Percentiles rank a stretch among this genome's conserved stretches.
These are phyloP conservation scores for Cladosporium sp. DNA, from an alignment of 2,329 filamentous ascomycete genomes.

Conservation along the genomic window DNA sequence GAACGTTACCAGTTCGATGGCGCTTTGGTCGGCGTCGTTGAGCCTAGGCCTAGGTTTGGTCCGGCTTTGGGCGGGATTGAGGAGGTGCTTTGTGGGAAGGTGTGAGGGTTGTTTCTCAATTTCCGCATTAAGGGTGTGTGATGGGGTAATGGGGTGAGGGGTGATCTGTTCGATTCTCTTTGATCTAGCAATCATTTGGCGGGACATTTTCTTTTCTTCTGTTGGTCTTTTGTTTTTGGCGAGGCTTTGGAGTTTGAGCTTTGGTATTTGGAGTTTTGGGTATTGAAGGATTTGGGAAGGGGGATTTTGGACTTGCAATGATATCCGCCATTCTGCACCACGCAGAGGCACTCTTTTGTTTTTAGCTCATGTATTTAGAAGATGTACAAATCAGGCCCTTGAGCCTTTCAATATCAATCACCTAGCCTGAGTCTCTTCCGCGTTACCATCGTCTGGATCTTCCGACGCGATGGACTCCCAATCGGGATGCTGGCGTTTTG, in stretches of 20 bases:
- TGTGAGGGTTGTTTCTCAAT: too few relatives aligned
- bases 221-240: neutral
- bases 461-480: neutral
- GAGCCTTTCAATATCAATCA: neutral
- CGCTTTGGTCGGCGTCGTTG: slow-evolving; percentile 24
- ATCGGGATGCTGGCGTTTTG: neutral
- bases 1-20: slow-evolving; percentile 22
- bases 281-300: neutral
- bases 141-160: too few relatives aligned
- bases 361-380: neutral
- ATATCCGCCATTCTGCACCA: slow-evolving; percentile 4
- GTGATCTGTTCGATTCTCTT: too few relatives aligned
- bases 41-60: slow-evolving; percentile 27
- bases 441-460: too few relatives aligned
- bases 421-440: too few relatives aligned
- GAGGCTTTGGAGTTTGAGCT: too few relatives aligned
- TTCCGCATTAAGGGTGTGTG: too few relatives aligned
- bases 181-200: too few relatives aligned
- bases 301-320: neutral
- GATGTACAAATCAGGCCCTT: neutral
- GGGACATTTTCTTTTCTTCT: too few relatives aligned
- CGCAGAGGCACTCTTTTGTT: neutral
- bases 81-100: slow-evolving; percentile 27
- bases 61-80: slow-evolving; percentile 28
- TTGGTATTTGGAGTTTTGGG: too few relatives aligned